phyloP scores from a whole-genome alignment of 495 filamentous ascomycete species.

The Cenococcum geophilum region DNA sequence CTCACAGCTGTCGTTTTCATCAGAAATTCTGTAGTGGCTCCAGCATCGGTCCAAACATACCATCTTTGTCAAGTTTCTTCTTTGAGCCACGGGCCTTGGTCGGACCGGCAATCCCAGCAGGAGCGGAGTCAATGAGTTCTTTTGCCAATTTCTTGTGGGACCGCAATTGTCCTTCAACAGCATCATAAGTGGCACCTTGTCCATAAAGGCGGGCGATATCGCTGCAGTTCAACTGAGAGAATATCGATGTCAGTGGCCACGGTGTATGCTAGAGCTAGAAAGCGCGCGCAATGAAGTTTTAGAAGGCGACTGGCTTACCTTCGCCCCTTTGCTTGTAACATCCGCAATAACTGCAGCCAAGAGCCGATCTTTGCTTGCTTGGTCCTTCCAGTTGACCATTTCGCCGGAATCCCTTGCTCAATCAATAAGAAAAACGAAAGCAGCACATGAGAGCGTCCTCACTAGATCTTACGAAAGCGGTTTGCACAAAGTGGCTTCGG shows the following conservation, averaged over 20 bases:
- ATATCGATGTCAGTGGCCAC: not conserved
- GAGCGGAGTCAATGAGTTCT: slow-evolving; percentile 9
- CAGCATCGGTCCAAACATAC: too few species aligned
- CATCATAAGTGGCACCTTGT: slow-evolving; percentile 21
- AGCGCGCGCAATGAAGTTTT: not conserved
- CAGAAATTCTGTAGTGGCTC: too few species aligned
- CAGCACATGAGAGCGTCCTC: not conserved
- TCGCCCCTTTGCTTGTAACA: not conserved
- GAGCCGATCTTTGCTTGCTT: slow-evolving; percentile 13
- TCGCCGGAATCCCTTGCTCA: not conserved
- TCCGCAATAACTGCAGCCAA: slow-evolving; percentile 23
- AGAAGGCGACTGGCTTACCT: slow-evolving; percentile 7
- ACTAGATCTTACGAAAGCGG: too few species aligned
- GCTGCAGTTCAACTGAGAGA: slow-evolving; percentile 22
- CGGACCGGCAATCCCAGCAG: not conserved
- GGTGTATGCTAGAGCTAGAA: too few species aligned
- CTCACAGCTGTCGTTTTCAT: too few species aligned
- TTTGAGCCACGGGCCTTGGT: too few species aligned
- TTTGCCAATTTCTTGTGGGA: slow-evolving; percentile 17
- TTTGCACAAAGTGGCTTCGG: too few species aligned
- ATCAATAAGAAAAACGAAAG: not conserved
- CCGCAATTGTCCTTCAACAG: slow-evolving; percentile 22
- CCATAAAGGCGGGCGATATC: slow-evolving; percentile 26
- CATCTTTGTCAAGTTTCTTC: too few species aligned
- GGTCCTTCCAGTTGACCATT: slow-evolving; percentile 22